Evolutionary conservation across 2,329 filamentous ascomycete species (phyloP).

Genomic region (Zymoseptoria crescenta): DNA sequence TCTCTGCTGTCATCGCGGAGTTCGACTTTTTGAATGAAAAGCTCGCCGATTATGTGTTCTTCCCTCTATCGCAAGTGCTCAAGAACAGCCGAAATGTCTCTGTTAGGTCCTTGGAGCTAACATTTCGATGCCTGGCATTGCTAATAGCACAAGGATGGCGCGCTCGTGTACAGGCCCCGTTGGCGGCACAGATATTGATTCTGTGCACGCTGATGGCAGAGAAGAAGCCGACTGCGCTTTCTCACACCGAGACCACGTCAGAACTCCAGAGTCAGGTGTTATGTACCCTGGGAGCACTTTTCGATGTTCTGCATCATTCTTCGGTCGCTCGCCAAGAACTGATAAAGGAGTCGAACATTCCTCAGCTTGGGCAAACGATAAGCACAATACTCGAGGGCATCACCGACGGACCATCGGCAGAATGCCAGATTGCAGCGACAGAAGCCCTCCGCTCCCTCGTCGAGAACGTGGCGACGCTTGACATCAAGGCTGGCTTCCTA

Average conservation of each 20-base stretch:
- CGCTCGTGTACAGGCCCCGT: constrained; percentile 57
- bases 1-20: constrained; percentile 39
- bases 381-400: constrained; percentile 71
- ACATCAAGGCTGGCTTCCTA: constrained; percentile 75
- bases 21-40: constrained; percentile 60
- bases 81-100: constrained; percentile 66
- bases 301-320: constrained; percentile 47
- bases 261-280: constrained; percentile 69
- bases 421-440: constrained; percentile 65
- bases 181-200: constrained; percentile 78
- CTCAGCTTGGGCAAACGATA: constrained; percentile 72
- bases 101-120: constrained; percentile 63
- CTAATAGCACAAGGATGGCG: constrained; percentile 77
- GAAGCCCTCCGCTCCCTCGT: constrained; percentile 56
- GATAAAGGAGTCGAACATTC: constrained; percentile 55
- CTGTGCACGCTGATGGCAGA: constrained; percentile 75
- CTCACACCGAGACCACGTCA: constrained; percentile 52
- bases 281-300: constrained; percentile 58
- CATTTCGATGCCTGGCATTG: constrained; percentile 64
- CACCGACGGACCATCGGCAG: constrained; percentile 53
- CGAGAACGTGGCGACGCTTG: constrained; percentile 57
- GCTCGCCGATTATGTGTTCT: constrained; percentile 89
- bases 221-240: constrained; percentile 54
- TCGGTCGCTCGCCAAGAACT: constrained; percentile 39
- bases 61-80: constrained; percentile 81